Base-by-base conservation (phyloP, 352 stramenopile species). In the Phytophthora fragariaefolia region DNA sequence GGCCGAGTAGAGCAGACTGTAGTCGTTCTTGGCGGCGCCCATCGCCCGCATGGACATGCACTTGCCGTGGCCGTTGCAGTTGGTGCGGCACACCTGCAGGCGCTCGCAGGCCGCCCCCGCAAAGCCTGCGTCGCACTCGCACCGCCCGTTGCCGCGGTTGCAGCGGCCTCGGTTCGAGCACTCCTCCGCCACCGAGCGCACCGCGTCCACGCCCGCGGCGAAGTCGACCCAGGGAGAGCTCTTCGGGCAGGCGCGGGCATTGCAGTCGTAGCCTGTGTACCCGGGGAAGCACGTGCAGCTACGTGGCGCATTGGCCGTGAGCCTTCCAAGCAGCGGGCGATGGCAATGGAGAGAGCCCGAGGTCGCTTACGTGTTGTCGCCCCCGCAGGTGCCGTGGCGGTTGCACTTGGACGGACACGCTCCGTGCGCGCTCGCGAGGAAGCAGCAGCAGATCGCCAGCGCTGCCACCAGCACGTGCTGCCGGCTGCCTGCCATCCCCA, bases 201-300 rank as follows among this genome's bases (percentile, higher is more conserved):
- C 71, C 7, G 67, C 63, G 58, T 92, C 79, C 20, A 71, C 30
- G 3, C 60, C 82, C 2, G 66, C 66, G 0, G 82, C 78, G 38
- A 89, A 83, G 57, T 84, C 82, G 22, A 73, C 65, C 86, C 86
- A 92, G 4, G 86, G 82, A 18, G 61, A 58, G 18, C 80, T 89
- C n/a, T 62, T 69, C 20, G 95, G 83, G 63, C 95, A 98, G 18
- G 63, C 66, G 18, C 89, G 82, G 4, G 76, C 65, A 49, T 76
- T 83, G 79, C 95, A 98, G 73, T 97, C 93, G 63, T 88, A 92
- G 38, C 92, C 91, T 20, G 74, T 82, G 74, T 95, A 98, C 6
- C 91, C 90, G 0, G 77, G 69, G 63, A 87, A 90, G 68, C 92
- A 98, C 0, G 76, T 64, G 61, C 92, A 98, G 32, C 92, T 96